Conservation (phyloP, 2,329 filamentous ascomycete species). For the Colletotrichum zoysiae region DNA sequence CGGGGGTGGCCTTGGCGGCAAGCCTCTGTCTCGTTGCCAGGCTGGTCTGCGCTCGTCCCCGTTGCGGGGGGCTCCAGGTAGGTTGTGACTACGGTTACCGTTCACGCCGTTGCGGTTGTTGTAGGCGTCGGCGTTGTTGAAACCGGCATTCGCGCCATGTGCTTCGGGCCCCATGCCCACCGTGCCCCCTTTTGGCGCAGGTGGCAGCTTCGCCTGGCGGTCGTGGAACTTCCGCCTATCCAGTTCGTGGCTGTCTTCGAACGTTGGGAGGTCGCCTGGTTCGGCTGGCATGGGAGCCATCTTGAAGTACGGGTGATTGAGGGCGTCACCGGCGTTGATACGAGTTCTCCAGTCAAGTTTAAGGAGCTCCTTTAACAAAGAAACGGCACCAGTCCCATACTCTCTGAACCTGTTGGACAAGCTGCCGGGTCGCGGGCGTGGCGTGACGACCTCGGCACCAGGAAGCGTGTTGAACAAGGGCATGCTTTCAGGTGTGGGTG, state of each 20-base stretch:
- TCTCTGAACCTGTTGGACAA: slow-evolving; percentile 82
- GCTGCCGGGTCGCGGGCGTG: slow-evolving; percentile 73
- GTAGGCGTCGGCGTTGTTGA: slow-evolving; percentile 65
- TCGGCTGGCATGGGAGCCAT: slow-evolving; percentile 81
- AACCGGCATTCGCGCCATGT: slow-evolving; percentile 61
- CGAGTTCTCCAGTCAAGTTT: slow-evolving; percentile 90
- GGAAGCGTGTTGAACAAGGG: slow-evolving; percentile 88
- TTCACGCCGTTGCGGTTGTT: slow-evolving; percentile 62
- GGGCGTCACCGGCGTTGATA: slow-evolving; percentile 92
- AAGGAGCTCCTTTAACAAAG: slow-evolving; percentile 84
- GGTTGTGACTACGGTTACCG: slow-evolving; percentile 57
- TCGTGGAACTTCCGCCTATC: slow-evolving; percentile 92
- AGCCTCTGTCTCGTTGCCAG: slow-evolving; percentile 66
- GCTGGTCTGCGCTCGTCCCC: slow-evolving; percentile 64
- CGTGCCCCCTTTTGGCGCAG: slow-evolving; percentile 90
- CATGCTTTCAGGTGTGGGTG: slow-evolving; percentile 91
- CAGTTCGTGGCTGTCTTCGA: slow-evolving; percentile 96
- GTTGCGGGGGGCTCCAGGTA: slow-evolving; percentile 49
- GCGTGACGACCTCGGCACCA: slow-evolving; percentile 79
- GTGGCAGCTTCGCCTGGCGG: slow-evolving; percentile 85
- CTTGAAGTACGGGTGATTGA: slow-evolving; percentile 93
- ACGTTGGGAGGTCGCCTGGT: slow-evolving; percentile 88
- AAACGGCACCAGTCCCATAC: slow-evolving; percentile 79
- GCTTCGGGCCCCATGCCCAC: slow-evolving; percentile 78
- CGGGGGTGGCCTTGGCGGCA: slow-evolving; percentile 65